These are phyloP conservation scores for Collariella sp. DNA, from an alignment of 495 filamentous ascomycete species.

Conservation along the genomic window DNA sequence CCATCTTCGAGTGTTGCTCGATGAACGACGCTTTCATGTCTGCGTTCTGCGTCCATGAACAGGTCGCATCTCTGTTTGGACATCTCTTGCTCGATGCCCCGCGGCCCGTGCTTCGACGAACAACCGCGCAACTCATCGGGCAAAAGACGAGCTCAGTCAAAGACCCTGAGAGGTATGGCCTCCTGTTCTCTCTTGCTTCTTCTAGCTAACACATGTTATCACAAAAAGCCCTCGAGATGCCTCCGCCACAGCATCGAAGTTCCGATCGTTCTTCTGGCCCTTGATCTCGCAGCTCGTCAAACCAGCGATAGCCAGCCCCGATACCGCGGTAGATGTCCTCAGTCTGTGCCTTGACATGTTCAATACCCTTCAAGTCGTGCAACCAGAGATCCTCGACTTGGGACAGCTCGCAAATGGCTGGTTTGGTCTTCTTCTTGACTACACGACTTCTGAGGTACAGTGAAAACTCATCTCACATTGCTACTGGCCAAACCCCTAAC, in stretches of 20 bases:
- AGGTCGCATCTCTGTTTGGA: slow-evolving; percentile 25
- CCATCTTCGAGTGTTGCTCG: slow-evolving; percentile 57
- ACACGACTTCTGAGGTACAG: slow-evolving; percentile 27
- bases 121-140: slow-evolving; percentile 31
- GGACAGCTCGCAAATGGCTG: slow-evolving; percentile 16
- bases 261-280: slow-evolving; percentile 42
- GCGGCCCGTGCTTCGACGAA: slow-evolving; percentile 33
- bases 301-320: slow-evolving; percentile 27
- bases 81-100: slow-evolving; percentile 37
- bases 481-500: neutral
- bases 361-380: slow-evolving; percentile 43
- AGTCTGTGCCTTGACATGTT: slow-evolving; percentile 43
- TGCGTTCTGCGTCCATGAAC: slow-evolving; percentile 38
- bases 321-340: slow-evolving; percentile 39
- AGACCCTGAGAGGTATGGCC: neutral
- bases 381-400: slow-evolving; percentile 45
- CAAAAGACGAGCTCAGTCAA: slow-evolving; percentile 12
- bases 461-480: too few relatives aligned
- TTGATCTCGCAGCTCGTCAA: slow-evolving; percentile 36
- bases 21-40: slow-evolving; percentile 52
- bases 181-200: neutral
- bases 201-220: neutral
- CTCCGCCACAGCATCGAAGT: slow-evolving; percentile 23
- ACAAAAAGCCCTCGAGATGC: neutral
- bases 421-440: slow-evolving; percentile 18